These are phyloP conservation scores for Primulina eburnea DNA, from an alignment of 257 asterid genomes.

Conservation along the genomic window DNA sequence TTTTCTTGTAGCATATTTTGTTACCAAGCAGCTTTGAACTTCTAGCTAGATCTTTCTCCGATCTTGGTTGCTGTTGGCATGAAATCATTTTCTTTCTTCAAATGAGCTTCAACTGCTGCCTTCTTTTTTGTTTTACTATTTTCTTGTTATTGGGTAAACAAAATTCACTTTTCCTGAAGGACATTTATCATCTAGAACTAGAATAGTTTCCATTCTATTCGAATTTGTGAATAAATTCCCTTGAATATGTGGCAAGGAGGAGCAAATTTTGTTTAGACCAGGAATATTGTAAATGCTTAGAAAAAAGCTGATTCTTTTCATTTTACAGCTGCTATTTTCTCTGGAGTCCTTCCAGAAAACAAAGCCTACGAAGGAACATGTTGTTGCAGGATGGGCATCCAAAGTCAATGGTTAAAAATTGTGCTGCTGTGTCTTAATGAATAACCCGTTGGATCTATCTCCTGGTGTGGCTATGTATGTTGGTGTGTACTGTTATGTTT, in stretches of 20 bases:
- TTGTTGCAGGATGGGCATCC: conserved; percentile 75
- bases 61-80: neutral
- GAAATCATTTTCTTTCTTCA: neutral
- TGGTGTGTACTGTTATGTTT: neutral
- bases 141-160: neutral
- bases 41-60: neutral
- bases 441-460: neutral
- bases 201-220: neutral
- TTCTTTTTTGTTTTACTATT: neutral
- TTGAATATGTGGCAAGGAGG: too few species aligned
- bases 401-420: conserved; percentile 38
- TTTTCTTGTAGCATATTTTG: too few species aligned
- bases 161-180: too few species aligned
- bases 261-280: too few species aligned
- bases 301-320: neutral
- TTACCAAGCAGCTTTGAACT: neutral
- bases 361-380: conserved; percentile 50
- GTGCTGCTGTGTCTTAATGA: neutral
- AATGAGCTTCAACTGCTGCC: neutral
- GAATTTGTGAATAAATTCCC: too few species aligned
- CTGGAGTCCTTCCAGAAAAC: conserved; percentile 70
- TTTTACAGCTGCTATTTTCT: conserved; percentile 51
- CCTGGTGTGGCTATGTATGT: neutral
- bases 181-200: neutral
- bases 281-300: neutral